A percentile compares a stretch with the other conserved stretches of the same genome.
Evolutionary conservation across 1,284 basidiomycete genomes (phyloP).

Genomic region (Ceratobasidium sp.): DNA sequence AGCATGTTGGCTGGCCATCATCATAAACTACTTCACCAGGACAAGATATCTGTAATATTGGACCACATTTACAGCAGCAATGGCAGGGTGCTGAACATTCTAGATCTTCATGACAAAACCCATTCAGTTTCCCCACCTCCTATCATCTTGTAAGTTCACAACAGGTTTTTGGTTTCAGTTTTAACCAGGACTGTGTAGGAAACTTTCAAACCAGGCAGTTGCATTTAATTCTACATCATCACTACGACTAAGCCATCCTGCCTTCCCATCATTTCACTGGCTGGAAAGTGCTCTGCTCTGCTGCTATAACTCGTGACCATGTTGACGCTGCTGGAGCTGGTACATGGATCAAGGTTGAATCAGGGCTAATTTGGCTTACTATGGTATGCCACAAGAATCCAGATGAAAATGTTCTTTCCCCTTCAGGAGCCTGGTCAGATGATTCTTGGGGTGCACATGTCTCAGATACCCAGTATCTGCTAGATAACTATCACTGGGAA

Average conservation of each 20-base stretch:
- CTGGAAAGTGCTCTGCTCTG: background rate
- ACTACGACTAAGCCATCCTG: background rate
- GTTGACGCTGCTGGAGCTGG: constrained; percentile 2
- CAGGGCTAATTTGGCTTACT: background rate
- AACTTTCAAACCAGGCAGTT: background rate
- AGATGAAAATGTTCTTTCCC: background rate
- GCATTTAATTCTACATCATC: background rate
- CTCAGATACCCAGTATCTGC: background rate
- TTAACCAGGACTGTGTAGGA: too few species aligned
- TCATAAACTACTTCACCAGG: background rate
- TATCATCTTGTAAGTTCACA: background rate
- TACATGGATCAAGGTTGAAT: background rate
- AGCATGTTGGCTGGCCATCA: background rate
- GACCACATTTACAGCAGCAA: background rate
- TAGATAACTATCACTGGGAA: background rate
- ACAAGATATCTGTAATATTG: background rate
- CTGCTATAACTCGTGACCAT: background rate
- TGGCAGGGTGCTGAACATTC: background rate
- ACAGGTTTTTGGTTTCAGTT: too few species aligned
- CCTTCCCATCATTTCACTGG: background rate
- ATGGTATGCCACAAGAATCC: background rate
- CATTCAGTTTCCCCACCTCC: background rate
- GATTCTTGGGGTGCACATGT: background rate
- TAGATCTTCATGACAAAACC: background rate
- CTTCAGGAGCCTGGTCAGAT: background rate